Conservation (phyloP, 352 stramenopile genomes). For the Phytophthora vignae region DNA sequence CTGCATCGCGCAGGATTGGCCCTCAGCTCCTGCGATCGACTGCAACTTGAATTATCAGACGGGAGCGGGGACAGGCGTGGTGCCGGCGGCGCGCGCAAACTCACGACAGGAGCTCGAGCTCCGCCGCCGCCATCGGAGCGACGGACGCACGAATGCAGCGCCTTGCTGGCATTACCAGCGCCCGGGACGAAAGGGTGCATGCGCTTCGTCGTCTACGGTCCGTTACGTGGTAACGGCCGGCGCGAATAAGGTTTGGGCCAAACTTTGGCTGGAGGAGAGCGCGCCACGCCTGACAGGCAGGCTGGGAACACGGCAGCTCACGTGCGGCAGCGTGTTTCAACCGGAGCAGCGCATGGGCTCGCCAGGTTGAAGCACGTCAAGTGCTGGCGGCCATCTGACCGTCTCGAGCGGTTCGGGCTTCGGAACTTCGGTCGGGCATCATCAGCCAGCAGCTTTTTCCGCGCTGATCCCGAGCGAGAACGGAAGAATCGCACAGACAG, state of each 20-base stretch:
- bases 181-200: not conserved
- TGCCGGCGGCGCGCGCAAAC: slow-evolving; percentile 13
- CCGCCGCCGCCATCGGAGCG: no score
- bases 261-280: slow-evolving; percentile 8
- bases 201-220: not conserved
- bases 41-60: slow-evolving; percentile 40
- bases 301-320: not conserved
- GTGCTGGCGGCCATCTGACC: slow-evolving; percentile 26
- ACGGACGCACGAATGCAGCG: not conserved
- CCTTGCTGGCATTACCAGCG: not conserved
- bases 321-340: not conserved
- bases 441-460: slow-evolving; percentile 32
- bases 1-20: slow-evolving; percentile 22
- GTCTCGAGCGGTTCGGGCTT: slow-evolving; percentile 22
- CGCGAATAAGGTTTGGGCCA: slow-evolving; percentile 25
- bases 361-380: slow-evolving; percentile 26
- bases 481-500: no score
- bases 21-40: slow-evolving; percentile 17
- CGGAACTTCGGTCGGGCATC: slow-evolving; percentile 4
- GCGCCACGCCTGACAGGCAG: not conserved
- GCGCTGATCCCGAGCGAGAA: no score
- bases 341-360: not conserved
- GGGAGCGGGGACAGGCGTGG: slow-evolving; percentile 24
- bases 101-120: slow-evolving; percentile 9
- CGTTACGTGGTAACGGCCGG: slow-evolving; percentile 12